phyloP scores from a whole-genome alignment of 2,329 filamentous ascomycete species.

The Herpomyces periplanetae region DNA sequence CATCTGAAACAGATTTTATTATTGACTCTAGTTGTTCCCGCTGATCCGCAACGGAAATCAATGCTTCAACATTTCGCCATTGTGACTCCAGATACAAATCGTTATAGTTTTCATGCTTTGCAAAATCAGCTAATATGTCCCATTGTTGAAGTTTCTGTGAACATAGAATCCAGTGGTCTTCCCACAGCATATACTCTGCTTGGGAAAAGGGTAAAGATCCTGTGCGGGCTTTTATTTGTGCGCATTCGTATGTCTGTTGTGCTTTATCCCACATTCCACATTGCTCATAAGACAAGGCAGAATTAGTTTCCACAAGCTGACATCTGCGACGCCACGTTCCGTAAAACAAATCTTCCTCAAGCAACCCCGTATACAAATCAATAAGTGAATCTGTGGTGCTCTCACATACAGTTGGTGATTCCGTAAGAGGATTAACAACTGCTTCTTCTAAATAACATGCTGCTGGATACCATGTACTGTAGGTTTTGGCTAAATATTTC shows the following conservation, averaged over 20 bases:
- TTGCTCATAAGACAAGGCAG: slow-evolving; percentile 84
- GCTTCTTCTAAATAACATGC: slow-evolving; percentile 60
- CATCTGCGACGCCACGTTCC: slow-evolving; percentile 80
- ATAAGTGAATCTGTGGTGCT: slow-evolving; percentile 87
- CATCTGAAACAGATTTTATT: slow-evolving; percentile 90
- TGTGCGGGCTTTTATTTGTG: slow-evolving; percentile 82
- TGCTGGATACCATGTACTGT: slow-evolving; percentile 89
- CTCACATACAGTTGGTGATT: slow-evolving; percentile 48
- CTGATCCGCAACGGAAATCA: slow-evolving; percentile 48
- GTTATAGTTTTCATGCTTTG: slow-evolving; percentile 94
- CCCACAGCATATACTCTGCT: slow-evolving; percentile 94
- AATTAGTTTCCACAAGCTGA: slow-evolving; percentile 89
- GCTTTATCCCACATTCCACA: slow-evolving; percentile 98
- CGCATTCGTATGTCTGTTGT: slow-evolving; percentile 76
- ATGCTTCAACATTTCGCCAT: slow-evolving; percentile 82
- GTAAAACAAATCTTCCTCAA: slow-evolving; percentile 90
- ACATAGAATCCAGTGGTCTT: slow-evolving; percentile 93
- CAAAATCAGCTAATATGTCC: slow-evolving; percentile 89
- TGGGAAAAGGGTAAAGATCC: slow-evolving; percentile 86
- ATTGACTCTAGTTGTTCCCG: slow-evolving; percentile 63
- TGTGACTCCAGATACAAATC: slow-evolving; percentile 77
- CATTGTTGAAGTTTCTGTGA: slow-evolving; percentile 95
- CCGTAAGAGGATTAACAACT: slow-evolving; percentile 42
- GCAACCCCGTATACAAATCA: slow-evolving; percentile 53
- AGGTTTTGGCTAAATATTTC: slow-evolving; percentile 73